Conservation (phyloP, 345 rosid genomes). For the Eucalyptus marginata region DNA sequence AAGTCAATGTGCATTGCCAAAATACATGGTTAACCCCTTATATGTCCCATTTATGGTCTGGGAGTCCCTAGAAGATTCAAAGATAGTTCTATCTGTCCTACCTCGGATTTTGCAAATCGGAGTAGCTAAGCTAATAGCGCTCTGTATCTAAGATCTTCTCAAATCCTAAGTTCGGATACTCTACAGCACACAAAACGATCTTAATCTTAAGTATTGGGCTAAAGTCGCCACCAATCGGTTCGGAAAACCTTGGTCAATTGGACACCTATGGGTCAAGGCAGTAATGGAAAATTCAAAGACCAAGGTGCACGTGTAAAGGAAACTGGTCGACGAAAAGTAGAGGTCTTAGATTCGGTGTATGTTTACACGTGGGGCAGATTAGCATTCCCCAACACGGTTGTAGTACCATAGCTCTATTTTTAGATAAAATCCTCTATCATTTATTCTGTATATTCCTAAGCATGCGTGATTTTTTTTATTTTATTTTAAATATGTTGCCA, state of each 20-base stretch:
- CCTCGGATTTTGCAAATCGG: background rate
- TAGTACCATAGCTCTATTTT: background rate
- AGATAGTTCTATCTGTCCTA: background rate
- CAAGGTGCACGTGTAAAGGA: background rate
- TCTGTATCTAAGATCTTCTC: background rate
- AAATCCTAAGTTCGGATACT: background rate
- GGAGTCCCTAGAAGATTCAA: background rate
- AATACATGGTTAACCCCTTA: background rate
- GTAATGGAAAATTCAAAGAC: background rate
- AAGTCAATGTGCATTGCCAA: background rate
- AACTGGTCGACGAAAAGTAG: background rate
- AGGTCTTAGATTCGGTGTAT: background rate
- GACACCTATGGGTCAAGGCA: background rate
- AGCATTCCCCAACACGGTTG: background rate
- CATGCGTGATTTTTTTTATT: background rate
- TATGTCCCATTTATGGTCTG: background rate
- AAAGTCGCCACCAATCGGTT: background rate
- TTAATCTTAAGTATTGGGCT: background rate
- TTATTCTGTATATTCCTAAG: background rate
- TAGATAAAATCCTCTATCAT: background rate
- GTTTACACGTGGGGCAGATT: background rate
- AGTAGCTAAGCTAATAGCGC: background rate
- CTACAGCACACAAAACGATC: background rate
- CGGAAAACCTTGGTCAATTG: background rate
- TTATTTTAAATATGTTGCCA: background rate